Evolutionary conservation across 257 asterid species (phyloP), one percentile per base, ranked within the genome.

Genomic region (Gentiana macrophylla): DNA sequence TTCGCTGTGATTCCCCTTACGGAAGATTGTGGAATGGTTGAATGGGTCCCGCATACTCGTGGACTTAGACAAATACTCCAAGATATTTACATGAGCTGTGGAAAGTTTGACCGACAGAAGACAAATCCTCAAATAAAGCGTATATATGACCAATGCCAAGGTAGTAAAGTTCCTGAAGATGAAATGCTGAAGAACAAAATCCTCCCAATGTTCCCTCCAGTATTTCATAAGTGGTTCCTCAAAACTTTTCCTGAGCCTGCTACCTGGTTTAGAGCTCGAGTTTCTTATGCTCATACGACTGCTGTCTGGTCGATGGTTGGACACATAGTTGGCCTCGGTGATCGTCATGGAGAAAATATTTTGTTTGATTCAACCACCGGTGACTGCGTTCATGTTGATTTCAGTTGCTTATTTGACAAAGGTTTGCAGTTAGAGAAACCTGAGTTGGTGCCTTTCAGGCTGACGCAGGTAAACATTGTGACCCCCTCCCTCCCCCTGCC

Each of bases 251-350:
- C 95, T 8, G 98, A 91, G 71, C 98, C 98, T 61, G 98, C 98
- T 72, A 86, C 84, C 67, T 91, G 98, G 98, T 91, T 91, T 73
- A 84, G 96, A 76, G 96, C 96, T 51, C 87, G 98, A 8, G 70
- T 78, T 68, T 89, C 98, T 55, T 91, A 84, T 73, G 90, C 96
- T 36, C 98, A 87, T 68, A 87, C 96, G 61, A 81, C 92, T 65
- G 98, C 98, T 45, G 98, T 91, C 63, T 87, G 98, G 98, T 87
- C 98, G 61, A 91, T 91, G 98, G 98, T 91, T 73, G 98, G 96
- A 50, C 98, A 91, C 73, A 91, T 91, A 64, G 98, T 91, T 72
- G 98, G 96, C 66, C 98, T 91, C 62, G 98, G 98, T 57, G 98
- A 91, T 65, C 80, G 96, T 41, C 98, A 91, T 66, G 98, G 98